Conservation (phyloP, 2,329 filamentous ascomycete genomes). For the Apiospora sp. region DNA sequence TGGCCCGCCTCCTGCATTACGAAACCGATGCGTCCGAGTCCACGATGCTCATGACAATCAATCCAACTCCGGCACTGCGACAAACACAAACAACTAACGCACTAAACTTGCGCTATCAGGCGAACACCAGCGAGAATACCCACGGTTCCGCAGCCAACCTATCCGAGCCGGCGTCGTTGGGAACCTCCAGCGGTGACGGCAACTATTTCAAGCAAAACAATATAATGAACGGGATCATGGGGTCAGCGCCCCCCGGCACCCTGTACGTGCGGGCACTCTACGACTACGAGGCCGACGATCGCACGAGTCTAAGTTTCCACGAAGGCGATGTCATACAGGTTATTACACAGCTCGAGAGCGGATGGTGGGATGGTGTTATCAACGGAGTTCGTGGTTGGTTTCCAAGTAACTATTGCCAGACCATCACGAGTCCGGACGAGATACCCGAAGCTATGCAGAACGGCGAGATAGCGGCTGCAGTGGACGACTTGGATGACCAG, state of each 20-base stretch:
- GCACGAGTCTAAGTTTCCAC: slow-evolving; percentile 94
- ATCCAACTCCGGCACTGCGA: slow-evolving; percentile 53
- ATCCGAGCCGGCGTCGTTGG: slow-evolving; percentile 44
- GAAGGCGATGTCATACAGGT: slow-evolving; percentile 98
- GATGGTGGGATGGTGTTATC: slow-evolving; percentile 99
- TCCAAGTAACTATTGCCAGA: slow-evolving; percentile 96
- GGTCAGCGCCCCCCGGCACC: slow-evolving; percentile 67
- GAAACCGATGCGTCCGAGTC: slow-evolving; percentile 34
- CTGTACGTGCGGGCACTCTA: slow-evolving; percentile 96
- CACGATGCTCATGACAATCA: slow-evolving; percentile 65
- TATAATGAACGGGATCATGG: slow-evolving; percentile 68
- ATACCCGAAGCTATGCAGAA: slow-evolving; percentile 68
- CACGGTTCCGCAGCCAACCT: slow-evolving; percentile 39
- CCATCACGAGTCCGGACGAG: slow-evolving; percentile 80
- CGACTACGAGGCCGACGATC: slow-evolving; percentile 97
- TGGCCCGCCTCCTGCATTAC: slow-evolving; percentile 11
- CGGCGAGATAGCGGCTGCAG: slow-evolving; percentile 60
- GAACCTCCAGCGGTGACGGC: slow-evolving; percentile 43
- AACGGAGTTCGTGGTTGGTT: slow-evolving; percentile 98
- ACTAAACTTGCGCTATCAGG: slow-evolving; percentile 45
- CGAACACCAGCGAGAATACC: slow-evolving; percentile 38
- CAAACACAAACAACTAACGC: slow-evolving; percentile 51
- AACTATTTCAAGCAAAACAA: slow-evolving; percentile 31
- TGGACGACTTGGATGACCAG: slow-evolving; percentile 67
- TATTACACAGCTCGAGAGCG: slow-evolving; percentile 96